Percentiles rank a stretch among this genome's conserved stretches.
phyloP scores from a whole-genome alignment of 2,329 filamentous ascomycete species.

The Clonostachys rosea region DNA sequence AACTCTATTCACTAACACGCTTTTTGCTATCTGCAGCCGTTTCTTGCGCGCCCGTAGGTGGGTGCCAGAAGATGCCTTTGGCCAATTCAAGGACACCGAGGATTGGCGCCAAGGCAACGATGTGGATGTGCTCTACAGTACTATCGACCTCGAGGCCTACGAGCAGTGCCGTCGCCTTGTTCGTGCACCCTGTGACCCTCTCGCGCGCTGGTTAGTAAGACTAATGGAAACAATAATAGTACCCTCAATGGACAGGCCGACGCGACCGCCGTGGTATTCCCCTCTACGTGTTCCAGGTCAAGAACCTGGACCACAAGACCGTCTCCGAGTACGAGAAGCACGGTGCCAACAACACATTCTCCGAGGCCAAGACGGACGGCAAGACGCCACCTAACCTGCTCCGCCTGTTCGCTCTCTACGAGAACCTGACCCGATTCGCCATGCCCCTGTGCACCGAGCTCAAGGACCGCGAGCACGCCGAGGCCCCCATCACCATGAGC shows the following conservation, averaged over 20 bases:
- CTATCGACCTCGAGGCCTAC: constrained; percentile 80
- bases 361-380: constrained; percentile 59
- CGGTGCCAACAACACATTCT: constrained; percentile 36
- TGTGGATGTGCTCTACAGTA: constrained; percentile 75
- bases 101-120: constrained; percentile 79
- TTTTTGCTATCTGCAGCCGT: constrained; percentile 50
- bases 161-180: constrained; percentile 76
- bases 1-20: background rate
- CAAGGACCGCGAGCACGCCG: constrained; percentile 62
- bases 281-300: constrained; percentile 86
- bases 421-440: constrained; percentile 83
- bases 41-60: constrained; percentile 85
- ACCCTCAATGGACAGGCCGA: constrained; percentile 92
- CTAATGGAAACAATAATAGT: constrained; percentile 40
- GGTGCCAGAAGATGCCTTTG: constrained; percentile 69
- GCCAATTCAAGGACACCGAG: constrained; percentile 84
- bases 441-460: constrained; percentile 81
- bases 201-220: background rate
- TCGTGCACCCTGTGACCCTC: constrained; percentile 15
- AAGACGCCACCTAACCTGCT: constrained; percentile 72
- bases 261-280: constrained; percentile 88
- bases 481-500: constrained; percentile 85
- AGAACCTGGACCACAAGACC: constrained; percentile 75
- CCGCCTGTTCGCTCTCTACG: constrained; percentile 87
- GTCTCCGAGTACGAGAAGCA: constrained; percentile 70